A percentile compares a stretch with the other conserved stretches of the same genome.
These are phyloP conservation scores for Reticulascus tulasneorum DNA, from an alignment of 2,329 filamentous ascomycete genomes.

Conservation along the genomic window DNA sequence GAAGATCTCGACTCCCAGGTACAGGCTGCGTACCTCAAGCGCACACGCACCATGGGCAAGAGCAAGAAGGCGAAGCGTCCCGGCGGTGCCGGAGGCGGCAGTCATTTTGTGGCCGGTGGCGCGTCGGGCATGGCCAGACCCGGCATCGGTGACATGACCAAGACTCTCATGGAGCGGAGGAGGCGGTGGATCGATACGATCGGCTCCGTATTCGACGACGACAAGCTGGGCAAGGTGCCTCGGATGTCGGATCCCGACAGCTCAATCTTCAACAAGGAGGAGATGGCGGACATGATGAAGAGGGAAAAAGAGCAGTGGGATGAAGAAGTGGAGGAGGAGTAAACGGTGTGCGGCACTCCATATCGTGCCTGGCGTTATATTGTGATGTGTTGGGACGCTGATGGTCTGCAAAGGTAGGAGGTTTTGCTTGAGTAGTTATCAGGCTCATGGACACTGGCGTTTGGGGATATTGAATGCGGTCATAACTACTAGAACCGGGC, in stretches of 20 bases:
- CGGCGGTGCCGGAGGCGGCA: constrained; percentile 70
- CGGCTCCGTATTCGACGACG: constrained; percentile 83
- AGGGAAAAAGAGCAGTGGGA: constrained; percentile 78
- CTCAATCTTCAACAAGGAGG: constrained; percentile 68
- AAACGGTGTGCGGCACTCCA: constrained; percentile 13
- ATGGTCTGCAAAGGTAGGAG: too few relatives aligned
- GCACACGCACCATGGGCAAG: constrained; percentile 90
- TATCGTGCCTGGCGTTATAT: too few relatives aligned
- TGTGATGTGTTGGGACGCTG: too few relatives aligned
- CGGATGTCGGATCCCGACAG: constrained; percentile 58
- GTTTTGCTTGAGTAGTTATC: too few relatives aligned
- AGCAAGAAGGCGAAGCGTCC: constrained; percentile 84
- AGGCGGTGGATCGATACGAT: constrained; percentile 88
- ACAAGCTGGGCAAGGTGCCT: constrained; percentile 70
- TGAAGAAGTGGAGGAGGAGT: constrained; percentile 69
- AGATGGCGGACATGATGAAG: constrained; percentile 71
- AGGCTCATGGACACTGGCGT: too few relatives aligned
- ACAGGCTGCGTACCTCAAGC: constrained; percentile 91
- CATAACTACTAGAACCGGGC: too few relatives aligned
- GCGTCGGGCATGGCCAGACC: constrained; percentile 63
- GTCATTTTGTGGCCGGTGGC: constrained; percentile 55
- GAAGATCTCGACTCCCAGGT: constrained; percentile 96
- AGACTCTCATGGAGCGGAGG: constrained; percentile 87
- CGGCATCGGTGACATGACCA: constrained; percentile 85
- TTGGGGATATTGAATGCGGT: too few relatives aligned